phyloP scores from a whole-genome alignment of 768 basidiomycete genomes.

The Leccinum subtestaceum region DNA sequence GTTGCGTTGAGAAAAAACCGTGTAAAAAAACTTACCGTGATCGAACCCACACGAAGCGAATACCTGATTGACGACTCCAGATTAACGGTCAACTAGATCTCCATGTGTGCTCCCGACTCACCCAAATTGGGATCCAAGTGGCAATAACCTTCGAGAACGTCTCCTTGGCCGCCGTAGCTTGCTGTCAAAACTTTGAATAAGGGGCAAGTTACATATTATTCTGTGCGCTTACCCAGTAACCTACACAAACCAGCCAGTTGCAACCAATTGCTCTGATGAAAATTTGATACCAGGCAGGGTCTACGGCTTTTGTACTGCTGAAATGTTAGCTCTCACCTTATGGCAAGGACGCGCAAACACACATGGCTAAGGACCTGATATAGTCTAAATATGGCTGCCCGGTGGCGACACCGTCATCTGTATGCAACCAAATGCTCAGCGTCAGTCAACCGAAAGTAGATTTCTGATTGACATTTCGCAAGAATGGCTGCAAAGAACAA shows the following conservation, averaged over 20 bases:
- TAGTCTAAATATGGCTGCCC: conserved; percentile 54
- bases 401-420: conserved; percentile 61
- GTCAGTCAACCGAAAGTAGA: not conserved
- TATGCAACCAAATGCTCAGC: conserved; percentile 1
- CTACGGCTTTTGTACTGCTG: conserved; percentile 55
- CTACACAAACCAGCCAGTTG: conserved; percentile 74
- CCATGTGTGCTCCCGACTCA: conserved; percentile 25
- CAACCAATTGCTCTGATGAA: conserved; percentile 75
- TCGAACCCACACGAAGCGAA: conserved; percentile 72
- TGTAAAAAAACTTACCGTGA: conserved; percentile 47
- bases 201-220: not conserved
- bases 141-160: conserved; percentile 69
- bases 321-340: conserved; percentile 3
- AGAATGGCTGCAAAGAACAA: conserved; percentile 70
- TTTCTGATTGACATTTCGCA: conserved; percentile 50
- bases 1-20: not conserved
- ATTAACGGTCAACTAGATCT: not conserved
- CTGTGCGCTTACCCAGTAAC: conserved; percentile 59
- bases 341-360: conserved; percentile 15
- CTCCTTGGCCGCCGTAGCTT: conserved; percentile 65
- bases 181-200: conserved; percentile 39
- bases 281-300: conserved; percentile 70
- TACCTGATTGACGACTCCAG: conserved; percentile 35
- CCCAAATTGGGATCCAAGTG: conserved; percentile 76
- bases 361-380: conserved; percentile 57